Conservation (phyloP, 1,284 basidiomycete species). For the Ustilago bromivora region DNA sequence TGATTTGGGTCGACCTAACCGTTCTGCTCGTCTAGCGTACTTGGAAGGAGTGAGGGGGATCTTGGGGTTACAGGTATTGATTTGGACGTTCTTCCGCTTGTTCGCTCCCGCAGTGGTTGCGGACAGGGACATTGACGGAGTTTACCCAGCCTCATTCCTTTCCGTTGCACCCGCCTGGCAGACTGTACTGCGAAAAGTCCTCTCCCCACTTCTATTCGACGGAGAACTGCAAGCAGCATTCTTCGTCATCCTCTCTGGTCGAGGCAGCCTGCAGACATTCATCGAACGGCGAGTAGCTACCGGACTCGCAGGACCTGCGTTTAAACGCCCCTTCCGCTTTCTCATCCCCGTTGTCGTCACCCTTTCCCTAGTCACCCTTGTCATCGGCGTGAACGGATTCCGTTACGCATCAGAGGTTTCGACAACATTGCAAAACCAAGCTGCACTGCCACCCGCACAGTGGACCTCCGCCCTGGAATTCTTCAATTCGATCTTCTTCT, state of each 20-base stretch:
- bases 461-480: slow-evolving; percentile 49
- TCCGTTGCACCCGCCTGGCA: slow-evolving; percentile 38
- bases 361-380: slow-evolving; percentile 42
- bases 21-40: slow-evolving; percentile 24
- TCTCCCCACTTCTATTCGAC: slow-evolving; percentile 55
- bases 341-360: slow-evolving; percentile 50
- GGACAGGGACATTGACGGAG: slow-evolving; percentile 46
- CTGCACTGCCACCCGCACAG: slow-evolving; percentile 40
- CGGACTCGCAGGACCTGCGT: slow-evolving; percentile 51
- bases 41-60: slow-evolving; percentile 55
- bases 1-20: slow-evolving; percentile 37
- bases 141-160: slow-evolving; percentile 46
- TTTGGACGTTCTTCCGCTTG: slow-evolving; percentile 61
- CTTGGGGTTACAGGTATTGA: slow-evolving; percentile 50
- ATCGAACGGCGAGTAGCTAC: slow-evolving; percentile 48
- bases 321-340: slow-evolving; percentile 58
- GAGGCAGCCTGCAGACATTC: slow-evolving; percentile 52
- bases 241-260: slow-evolving; percentile 54
- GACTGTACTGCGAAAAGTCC: slow-evolving; percentile 48
- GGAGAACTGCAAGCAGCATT: slow-evolving; percentile 52
- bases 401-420: slow-evolving; percentile 34
- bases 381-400: slow-evolving; percentile 51
- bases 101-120: slow-evolving; percentile 59
- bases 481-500: slow-evolving; percentile 53
- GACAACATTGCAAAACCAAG: slow-evolving; percentile 28